These are phyloP conservation scores for Cystofilobasidium ferigula DNA, from an alignment of 768 basidiomycete species.

Conservation along the genomic window DNA sequence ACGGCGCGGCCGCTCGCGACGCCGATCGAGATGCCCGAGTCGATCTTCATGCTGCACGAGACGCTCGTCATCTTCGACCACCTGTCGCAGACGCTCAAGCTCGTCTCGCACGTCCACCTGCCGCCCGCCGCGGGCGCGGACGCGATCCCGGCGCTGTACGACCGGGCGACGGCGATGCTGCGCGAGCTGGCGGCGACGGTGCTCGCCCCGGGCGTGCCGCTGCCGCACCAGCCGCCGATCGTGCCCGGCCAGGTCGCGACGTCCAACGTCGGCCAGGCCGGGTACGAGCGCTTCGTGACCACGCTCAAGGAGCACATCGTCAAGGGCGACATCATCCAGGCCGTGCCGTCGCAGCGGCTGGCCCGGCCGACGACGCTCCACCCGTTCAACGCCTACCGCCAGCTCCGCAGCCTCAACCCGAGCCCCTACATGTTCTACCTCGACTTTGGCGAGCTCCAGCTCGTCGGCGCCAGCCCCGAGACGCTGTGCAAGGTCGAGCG, in stretches of 20 bases:
- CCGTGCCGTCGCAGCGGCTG: conserved; percentile 88
- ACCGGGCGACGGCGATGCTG: conserved; percentile 71
- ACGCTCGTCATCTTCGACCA: conserved; percentile 95
- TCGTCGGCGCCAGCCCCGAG: conserved; percentile 97
- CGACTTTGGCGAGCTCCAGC: conserved; percentile 81
- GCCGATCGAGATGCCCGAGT: conserved; percentile 77
- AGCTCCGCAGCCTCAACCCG: conserved; percentile 86
- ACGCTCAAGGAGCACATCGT: conserved; percentile 86
- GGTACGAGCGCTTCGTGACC: conserved; percentile 85
- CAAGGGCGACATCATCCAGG: conserved; percentile 96
- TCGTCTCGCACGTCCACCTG: conserved; percentile 90
- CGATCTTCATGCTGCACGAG: conserved; percentile 92
- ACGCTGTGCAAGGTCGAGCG: conserved; percentile 89
- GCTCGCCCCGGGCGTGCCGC: conserved; percentile 40
- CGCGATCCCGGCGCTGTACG: conserved; percentile 64
- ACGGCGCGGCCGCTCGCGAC: conserved; percentile 63
- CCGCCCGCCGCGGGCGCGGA: conserved; percentile 44
- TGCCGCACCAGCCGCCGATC: conserved; percentile 46
- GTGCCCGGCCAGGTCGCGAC: conserved; percentile 46
- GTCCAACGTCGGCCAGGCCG: conserved; percentile 86
- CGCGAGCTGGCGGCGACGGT: conserved; percentile 64
- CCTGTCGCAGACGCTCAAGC: conserved; percentile 84
- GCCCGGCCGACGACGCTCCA: conserved; percentile 74
- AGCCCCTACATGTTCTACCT: conserved; percentile 99
- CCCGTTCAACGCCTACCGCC: conserved; percentile 94